Evolutionary conservation across 257 asterid genomes (phyloP).

Genomic region (Solanum appendiculatum): DNA sequence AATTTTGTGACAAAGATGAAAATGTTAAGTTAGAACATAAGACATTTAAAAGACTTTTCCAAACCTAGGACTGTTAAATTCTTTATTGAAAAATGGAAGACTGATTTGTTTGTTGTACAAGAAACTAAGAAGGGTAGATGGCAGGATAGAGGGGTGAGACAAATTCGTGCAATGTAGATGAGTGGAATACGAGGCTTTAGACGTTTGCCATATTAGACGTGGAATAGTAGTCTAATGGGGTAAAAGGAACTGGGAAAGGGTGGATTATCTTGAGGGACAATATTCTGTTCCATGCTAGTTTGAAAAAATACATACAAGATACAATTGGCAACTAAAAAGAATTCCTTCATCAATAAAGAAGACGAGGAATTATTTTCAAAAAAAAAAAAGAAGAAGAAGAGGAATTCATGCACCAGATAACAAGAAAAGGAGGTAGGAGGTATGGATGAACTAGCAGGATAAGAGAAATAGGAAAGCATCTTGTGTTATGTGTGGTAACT

Average conservation of each 20-base stretch:
- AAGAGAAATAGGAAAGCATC: not conserved
- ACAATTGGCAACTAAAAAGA: not conserved
- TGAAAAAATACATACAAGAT: not conserved
- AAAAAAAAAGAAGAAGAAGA: not conserved
- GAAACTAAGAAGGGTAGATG: not conserved
- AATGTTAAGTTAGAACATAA: not conserved
- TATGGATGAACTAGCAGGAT: not conserved
- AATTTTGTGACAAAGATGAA: not conserved
- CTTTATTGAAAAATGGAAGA: not conserved
- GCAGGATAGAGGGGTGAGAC: not conserved
- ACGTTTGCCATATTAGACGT: not conserved
- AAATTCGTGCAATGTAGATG: not conserved
- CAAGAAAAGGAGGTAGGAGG: not conserved
- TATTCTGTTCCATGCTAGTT: not conserved
- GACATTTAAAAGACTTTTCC: not conserved
- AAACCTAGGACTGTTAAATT: not conserved
- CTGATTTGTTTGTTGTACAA: not conserved
- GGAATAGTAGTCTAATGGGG: not conserved
- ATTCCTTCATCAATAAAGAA: not conserved
- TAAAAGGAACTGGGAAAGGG: not conserved
- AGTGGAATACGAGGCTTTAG: not conserved
- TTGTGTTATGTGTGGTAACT: not conserved
- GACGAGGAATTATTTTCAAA: not conserved
- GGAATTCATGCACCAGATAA: not conserved
- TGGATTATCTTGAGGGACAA: not conserved